phyloP scores from a whole-genome alignment of 768 basidiomycete species.

The Roridomyces roridus region DNA sequence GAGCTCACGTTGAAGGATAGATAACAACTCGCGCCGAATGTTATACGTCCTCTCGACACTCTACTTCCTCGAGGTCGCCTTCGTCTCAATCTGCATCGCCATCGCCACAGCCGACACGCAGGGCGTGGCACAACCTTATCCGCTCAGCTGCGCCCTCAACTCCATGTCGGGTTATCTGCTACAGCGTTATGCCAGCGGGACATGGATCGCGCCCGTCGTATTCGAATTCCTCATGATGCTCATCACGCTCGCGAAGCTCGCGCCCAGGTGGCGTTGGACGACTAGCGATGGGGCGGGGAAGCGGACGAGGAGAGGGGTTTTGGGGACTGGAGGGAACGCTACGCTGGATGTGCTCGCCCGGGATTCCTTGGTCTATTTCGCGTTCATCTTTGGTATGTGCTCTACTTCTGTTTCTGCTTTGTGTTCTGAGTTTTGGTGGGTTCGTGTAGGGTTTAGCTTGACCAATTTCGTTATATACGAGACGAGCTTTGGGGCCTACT shows the following conservation, averaged over 20 bases:
- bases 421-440: no score
- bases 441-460: conserved; percentile 6
- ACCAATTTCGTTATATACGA: conserved; percentile 17
- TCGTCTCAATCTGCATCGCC: neutral
- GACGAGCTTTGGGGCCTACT: conserved; percentile 10
- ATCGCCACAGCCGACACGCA: conserved; percentile 17
- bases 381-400: conserved; percentile 21
- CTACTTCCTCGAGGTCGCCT: conserved; percentile 5
- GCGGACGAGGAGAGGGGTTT: no score
- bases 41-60: conserved; percentile 7
- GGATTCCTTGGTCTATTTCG: conserved; percentile 27
- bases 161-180: conserved; percentile 7
- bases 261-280: conserved; percentile 15
- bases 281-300: neutral
- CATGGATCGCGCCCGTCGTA: conserved; percentile 25
- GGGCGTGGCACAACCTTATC: conserved; percentile 14
- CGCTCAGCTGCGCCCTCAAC: conserved; percentile 13
- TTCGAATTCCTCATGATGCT: conserved; percentile 25
- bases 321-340: conserved; percentile 13
- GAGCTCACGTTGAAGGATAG: neutral
- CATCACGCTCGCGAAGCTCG: conserved; percentile 16
- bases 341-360: conserved; percentile 25
- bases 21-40: conserved; percentile 23
- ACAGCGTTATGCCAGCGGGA: conserved; percentile 10
- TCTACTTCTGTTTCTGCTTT: neutral